Percentiles rank a stretch among this genome's conserved stretches.
These are phyloP conservation scores for Heliocybe sulcata DNA, from an alignment of 1,284 basidiomycete species.

Conservation along the genomic window DNA sequence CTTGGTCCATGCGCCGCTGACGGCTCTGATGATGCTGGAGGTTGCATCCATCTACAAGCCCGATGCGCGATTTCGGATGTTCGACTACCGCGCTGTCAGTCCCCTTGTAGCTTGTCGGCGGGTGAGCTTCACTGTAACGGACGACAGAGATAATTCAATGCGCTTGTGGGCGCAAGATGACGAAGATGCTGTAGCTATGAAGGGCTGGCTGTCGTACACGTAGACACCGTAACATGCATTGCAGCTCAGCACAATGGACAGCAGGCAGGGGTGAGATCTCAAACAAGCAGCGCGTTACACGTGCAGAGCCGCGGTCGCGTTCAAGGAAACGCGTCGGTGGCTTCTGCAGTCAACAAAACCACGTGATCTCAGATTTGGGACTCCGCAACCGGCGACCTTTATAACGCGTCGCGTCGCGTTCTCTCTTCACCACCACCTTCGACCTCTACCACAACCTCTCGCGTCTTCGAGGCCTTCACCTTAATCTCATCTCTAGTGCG, in stretches of 20 bases:
- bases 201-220: conserved; percentile 26
- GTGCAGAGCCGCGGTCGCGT: neutral
- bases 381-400: neutral
- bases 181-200: conserved; percentile 63
- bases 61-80: conserved; percentile 35
- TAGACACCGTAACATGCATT: neutral
- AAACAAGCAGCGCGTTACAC: neutral
- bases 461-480: neutral
- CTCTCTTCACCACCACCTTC: neutral
- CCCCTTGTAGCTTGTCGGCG: conserved; percentile 62
- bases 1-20: conserved; percentile 78
- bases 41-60: conserved; percentile 41
- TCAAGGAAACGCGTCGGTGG: neutral
- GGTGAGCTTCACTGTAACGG: conserved; percentile 46
- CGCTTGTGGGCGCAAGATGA: conserved; percentile 23
- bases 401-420: conserved; percentile 2
- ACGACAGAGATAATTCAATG: conserved; percentile 21
- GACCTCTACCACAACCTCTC: neutral
- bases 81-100: conserved; percentile 72
- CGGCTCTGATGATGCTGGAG: conserved; percentile 72
- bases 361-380: neutral
- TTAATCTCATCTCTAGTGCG: neutral
- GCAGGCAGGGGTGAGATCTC: neutral
- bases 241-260: neutral
- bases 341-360: neutral